Base-by-base conservation (phyloP, 495 filamentous ascomycete genomes). In the Amniculicola lignicola region DNA sequence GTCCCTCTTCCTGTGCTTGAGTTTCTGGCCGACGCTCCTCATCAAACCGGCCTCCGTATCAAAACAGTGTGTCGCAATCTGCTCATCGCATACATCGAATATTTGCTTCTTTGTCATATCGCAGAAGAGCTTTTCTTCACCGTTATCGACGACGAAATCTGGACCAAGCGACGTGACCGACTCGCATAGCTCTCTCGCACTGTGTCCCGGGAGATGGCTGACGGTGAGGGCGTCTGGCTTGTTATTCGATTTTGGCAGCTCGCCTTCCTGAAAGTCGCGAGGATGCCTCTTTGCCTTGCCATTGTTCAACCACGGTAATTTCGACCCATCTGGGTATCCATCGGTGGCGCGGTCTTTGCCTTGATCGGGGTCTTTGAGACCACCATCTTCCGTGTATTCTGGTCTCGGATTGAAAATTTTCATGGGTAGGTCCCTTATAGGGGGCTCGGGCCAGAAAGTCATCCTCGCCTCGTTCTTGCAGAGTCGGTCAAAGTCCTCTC, bases 61-160 rank as follows among this genome's bases (percentile, higher is more conserved):
- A 27, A 57, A 57, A 44, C 53, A 57, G 6, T 15, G 11, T 22
- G 25, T 41, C 23, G n/a, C 50, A 37, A 48, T 19, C 16, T 40
- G 7, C 43, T 28, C 29, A 18, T 9, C 15, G 43, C 53, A 57
- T 9, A 50, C 9, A 22, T 28, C 29, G 16, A 19, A 57, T 14
- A 45, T 15, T 14, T 27, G 6, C 43, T 49, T 38, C 16, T 15
- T 21, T 19, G 24, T 24, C 53, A 57, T 57, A 19, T 57, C 53
- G 33, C 53, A 57, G 35, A 57, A 49, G 14, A 49, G n/a, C 1
- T 35, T 35, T 29, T 57, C 53, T n/a, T n/a, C n/a, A n/a, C n/a
- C n/a, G 25, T 48, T 23, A 11, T 31, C n/a, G 11, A 35, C 25
- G 16, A 49, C 19, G 27, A 49, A 31, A 37, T 57, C 53, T 4